Evolutionary conservation across 345 rosid genomes (phyloP).

Genomic region (Pugionium dolabratum): DNA sequence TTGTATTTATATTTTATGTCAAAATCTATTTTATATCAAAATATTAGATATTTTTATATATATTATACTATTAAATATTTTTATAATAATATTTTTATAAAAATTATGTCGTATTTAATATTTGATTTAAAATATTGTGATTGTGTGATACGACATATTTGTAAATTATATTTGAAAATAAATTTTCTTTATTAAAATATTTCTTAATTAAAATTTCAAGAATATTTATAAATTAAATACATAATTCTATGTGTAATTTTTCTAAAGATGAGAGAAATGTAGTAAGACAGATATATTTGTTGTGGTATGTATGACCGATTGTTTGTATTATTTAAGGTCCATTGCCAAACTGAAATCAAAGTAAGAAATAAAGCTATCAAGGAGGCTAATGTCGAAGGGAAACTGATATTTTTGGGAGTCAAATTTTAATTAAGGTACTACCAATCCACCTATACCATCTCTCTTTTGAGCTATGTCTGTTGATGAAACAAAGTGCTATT

Average conservation of each 20-base stretch:
- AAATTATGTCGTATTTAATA: too few species aligned
- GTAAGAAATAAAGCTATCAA: neutral
- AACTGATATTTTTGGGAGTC: slow-evolving; percentile 17
- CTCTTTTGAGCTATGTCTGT: slow-evolving; percentile 19
- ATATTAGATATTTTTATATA: too few species aligned
- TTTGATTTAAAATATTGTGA: too few species aligned
- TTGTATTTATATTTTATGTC: too few species aligned
- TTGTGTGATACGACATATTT: too few species aligned
- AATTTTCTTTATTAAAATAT: too few species aligned
- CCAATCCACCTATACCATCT: slow-evolving; percentile 6
- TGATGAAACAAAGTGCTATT: slow-evolving; percentile 30
- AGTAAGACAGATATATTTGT: neutral
- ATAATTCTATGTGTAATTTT: neutral
- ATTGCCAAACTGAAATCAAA: slow-evolving; percentile 5
- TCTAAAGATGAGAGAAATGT: neutral
- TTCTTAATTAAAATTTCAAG: too few species aligned
- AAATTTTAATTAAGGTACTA: slow-evolving; percentile 3
- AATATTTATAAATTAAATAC: too few species aligned
- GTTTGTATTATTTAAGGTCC: neutral
- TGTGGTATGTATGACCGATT: slow-evolving; percentile 3
- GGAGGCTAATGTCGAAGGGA: neutral
- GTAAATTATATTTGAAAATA: too few species aligned
- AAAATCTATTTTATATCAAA: too few species aligned
- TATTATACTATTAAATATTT: too few species aligned
- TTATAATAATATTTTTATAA: too few species aligned